Evolutionary conservation across 208 protist genomes (phyloP).

Genomic region (Naegleria lovaniensis): DNA sequence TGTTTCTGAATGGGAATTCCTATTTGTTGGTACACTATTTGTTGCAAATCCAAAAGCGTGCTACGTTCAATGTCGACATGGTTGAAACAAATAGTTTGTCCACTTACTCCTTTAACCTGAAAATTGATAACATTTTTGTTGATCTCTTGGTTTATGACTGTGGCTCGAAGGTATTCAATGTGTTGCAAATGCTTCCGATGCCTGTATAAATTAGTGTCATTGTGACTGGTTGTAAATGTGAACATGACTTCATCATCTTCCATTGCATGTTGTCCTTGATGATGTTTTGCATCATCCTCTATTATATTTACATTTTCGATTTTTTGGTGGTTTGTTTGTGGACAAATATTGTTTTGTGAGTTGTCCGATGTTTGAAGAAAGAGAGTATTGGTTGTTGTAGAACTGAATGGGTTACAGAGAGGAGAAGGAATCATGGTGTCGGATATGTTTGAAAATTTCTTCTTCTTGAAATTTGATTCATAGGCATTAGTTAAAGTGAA

Average conservation of each 20-base stretch:
- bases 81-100: not conserved
- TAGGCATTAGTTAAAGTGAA: not conserved
- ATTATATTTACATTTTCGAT: not conserved
- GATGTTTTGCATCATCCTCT: not conserved
- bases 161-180: not conserved
- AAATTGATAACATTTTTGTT: not conserved
- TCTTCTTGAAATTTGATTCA: not conserved
- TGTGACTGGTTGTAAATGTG: not conserved
- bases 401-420: not conserved
- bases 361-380: not conserved
- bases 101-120: not conserved
- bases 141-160: not conserved
- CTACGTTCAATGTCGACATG: not conserved
- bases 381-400: not conserved
- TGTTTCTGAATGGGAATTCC: not conserved
- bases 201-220: not conserved
- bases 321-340: not conserved
- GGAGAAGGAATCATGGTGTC: not conserved
- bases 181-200: constrained; percentile 1
- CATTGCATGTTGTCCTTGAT: not conserved
- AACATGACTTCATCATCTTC: not conserved
- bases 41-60: not conserved
- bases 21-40: not conserved
- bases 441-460: not conserved
- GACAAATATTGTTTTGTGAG: not conserved